Evolutionary conservation across 768 basidiomycete genomes (phyloP), one percentile per base, ranked within the genome.

Genomic region (Pulveroboletus sp.): DNA sequence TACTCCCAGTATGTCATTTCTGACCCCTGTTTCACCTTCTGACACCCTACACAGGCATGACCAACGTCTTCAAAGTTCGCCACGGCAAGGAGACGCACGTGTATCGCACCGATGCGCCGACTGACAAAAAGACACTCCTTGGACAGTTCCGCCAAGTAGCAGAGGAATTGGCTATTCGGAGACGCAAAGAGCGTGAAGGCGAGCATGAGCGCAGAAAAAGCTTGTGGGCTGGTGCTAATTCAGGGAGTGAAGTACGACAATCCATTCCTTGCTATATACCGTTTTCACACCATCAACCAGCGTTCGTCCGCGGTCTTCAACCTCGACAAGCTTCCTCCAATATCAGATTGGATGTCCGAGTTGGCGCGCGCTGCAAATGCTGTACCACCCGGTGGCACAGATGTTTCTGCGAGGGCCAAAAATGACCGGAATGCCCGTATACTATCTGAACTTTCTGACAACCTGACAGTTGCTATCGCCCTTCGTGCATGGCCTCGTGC

Each of bases 1-100:
- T 68, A 87, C 92, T 4, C 78, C 91, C 6, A 86, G 94, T 94
- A 49, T 55, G 85, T 56, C 14, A n/a, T 13, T n/a, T 39, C 29
- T 47, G 16, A 20, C 43, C 6, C 5, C 7, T 12, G 1, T 37
- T 44, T 41, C 35, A 7, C 39, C 38, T 35, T 50, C 32, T 57
- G 36, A 55, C 39, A 23, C 29, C 43, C 33, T n/a, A n/a, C 44
- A 16, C 42, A 82, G 86, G 71, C 41, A 85, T 98, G 76, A 91
- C 86, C n/a, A 97, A 98, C 58, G 94, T 97, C 4, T 89, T 98
- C 77, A 97, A 97, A 74, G 83, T 99, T 53, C 78, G 88, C 52
- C 84, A 94, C 51, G 86, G 89, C 5, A 97, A 95, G 67, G 95
- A 98, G 67, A 90, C 90, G 1, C 86, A 94, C 62, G 93, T 99